Percentiles rank a stretch among this genome's conserved stretches.
phyloP scores from a whole-genome alignment of 495 filamentous ascomycete genomes.

The Coniosporium apollinis region DNA sequence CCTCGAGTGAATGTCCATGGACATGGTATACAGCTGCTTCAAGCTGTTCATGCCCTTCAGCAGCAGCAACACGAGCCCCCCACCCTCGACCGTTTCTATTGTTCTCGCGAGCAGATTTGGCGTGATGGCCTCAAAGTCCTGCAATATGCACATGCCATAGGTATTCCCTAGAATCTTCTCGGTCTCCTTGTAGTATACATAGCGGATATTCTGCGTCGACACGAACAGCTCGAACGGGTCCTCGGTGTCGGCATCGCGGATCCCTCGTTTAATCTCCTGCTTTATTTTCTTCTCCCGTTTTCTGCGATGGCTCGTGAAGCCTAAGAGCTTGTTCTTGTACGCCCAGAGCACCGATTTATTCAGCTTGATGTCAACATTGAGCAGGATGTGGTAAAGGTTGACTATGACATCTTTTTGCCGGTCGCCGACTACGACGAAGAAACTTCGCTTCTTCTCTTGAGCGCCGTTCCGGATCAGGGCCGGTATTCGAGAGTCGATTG shows the following conservation, averaged over 20 bases:
- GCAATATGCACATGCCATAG: slow-evolving; percentile 95
- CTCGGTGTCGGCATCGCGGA: slow-evolving; percentile 84
- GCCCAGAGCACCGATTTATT: slow-evolving; percentile 98
- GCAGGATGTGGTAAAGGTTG: slow-evolving; percentile 86
- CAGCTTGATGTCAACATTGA: slow-evolving; percentile 73
- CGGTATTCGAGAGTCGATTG: slow-evolving; percentile 76
- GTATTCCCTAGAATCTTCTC: slow-evolving; percentile 98
- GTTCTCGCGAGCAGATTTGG: slow-evolving; percentile 90
- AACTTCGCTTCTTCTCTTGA: slow-evolving; percentile 85
- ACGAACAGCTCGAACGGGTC: slow-evolving; percentile 98
- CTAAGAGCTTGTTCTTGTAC: slow-evolving; percentile 95
- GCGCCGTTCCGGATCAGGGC: slow-evolving; percentile 91
- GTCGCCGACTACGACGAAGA: slow-evolving; percentile 94
- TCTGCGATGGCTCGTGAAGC: slow-evolving; percentile 87
- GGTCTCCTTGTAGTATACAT: slow-evolving; percentile 99
- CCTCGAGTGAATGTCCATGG: slow-evolving; percentile 94
- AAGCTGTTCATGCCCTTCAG: slow-evolving; percentile 93
- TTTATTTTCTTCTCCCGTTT: slow-evolving; percentile 97
- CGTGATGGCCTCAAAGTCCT: slow-evolving; percentile 96
- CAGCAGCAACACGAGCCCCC: slow-evolving; percentile 76
- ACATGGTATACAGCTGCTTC: slow-evolving; percentile 92
- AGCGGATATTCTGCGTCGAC: slow-evolving; percentile 88
- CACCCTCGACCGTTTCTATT: slow-evolving; percentile 95
- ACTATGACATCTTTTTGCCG: slow-evolving; percentile 94
- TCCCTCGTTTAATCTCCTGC: slow-evolving; percentile 92